A percentile compares a stretch with the other conserved stretches of the same genome.
Evolutionary conservation across 108 stramenopile genomes (phyloP).

Genomic region (Nitzschia sp.): DNA sequence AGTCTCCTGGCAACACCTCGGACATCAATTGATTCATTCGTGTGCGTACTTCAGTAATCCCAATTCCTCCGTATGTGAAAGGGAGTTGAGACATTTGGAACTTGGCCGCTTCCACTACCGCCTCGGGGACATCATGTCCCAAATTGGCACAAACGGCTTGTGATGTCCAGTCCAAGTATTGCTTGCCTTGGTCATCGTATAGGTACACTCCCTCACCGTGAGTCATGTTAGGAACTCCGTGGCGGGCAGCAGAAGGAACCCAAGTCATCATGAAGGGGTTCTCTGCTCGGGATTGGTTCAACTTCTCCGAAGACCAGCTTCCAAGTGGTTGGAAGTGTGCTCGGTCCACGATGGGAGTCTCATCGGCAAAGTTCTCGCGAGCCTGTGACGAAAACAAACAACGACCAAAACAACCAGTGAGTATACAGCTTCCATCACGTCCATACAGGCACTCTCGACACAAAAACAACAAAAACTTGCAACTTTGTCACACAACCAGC

Average conservation of each 20-base stretch:
- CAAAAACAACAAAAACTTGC: neutral
- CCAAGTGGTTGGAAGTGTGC: constrained; percentile 56
- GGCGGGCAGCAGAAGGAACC: constrained; percentile 45
- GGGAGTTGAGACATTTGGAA: constrained; percentile 49
- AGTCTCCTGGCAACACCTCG: constrained; percentile 54
- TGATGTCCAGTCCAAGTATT: constrained; percentile 72
- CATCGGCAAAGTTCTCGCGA: constrained; percentile 33
- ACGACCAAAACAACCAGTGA: neutral
- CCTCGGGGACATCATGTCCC: constrained; percentile 52
- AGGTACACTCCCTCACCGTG: constrained; percentile 66
- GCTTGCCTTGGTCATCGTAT: constrained; percentile 56
- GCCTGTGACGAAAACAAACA: constrained; percentile 19
- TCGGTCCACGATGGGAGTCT: constrained; percentile 32
- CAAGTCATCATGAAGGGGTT: constrained; percentile 63
- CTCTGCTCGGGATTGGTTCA: constrained; percentile 37
- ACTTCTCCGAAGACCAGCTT: constrained; percentile 46
- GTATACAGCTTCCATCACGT: neutral
- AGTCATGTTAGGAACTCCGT: constrained; percentile 54
- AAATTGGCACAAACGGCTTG: constrained; percentile 72
- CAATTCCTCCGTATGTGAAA: constrained; percentile 62
- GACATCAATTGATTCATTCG: constrained; percentile 57
- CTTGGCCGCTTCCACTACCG: constrained; percentile 45
- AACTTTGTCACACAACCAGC: neutral
- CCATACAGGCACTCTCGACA: too few species aligned
- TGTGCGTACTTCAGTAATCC: constrained; percentile 51